Conservation (phyloP, 1,284 basidiomycete genomes). For the Albatrellus sp. region DNA sequence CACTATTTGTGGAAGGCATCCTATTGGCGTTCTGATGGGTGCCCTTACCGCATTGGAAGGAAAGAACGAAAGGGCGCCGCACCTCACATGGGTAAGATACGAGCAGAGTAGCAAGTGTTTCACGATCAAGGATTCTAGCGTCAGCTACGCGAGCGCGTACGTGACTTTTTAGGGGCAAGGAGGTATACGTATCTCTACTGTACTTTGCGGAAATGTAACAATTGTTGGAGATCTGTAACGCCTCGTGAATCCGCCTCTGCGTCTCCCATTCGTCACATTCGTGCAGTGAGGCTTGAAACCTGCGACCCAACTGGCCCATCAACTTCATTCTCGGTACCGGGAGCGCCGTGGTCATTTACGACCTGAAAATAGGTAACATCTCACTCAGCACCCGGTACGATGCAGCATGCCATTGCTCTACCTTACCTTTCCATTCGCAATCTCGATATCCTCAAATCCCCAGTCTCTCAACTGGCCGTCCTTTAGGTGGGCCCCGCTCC, state of each 20-base stretch:
- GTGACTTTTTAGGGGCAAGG: constrained; percentile 32
- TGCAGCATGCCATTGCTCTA: not conserved
- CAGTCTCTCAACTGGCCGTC: constrained; percentile 59
- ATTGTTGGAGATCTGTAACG: constrained; percentile 1
- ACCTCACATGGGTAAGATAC: constrained; percentile 75
- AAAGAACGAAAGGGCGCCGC: constrained; percentile 25
- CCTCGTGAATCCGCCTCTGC: not conserved
- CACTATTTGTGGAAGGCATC: constrained; percentile 94
- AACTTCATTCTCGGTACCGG: constrained; percentile 45
- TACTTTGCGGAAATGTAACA: not conserved
- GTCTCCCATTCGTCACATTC: constrained; percentile 23
- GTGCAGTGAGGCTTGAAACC: constrained; percentile 19
- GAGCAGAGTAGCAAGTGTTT: constrained; percentile 81
- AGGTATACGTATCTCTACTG: not conserved
- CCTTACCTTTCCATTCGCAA: constrained; percentile 34
- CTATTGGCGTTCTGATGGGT: constrained; percentile 85
- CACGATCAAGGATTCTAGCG: constrained; percentile 70
- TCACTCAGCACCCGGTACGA: not conserved
- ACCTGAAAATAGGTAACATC: constrained; percentile 29
- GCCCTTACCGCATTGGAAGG: constrained; percentile 56
- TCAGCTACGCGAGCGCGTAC: constrained; percentile 91
- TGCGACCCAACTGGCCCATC: constrained; percentile 48
- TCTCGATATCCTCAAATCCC: constrained; percentile 65
- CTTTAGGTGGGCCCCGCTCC: constrained; percentile 45
- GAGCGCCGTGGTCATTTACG: constrained; percentile 45